Evolutionary conservation across 192 early-diverging fungal genomes (phyloP), one percentile per base, ranked within the genome.

Genomic region (Piromyces finnis): DNA sequence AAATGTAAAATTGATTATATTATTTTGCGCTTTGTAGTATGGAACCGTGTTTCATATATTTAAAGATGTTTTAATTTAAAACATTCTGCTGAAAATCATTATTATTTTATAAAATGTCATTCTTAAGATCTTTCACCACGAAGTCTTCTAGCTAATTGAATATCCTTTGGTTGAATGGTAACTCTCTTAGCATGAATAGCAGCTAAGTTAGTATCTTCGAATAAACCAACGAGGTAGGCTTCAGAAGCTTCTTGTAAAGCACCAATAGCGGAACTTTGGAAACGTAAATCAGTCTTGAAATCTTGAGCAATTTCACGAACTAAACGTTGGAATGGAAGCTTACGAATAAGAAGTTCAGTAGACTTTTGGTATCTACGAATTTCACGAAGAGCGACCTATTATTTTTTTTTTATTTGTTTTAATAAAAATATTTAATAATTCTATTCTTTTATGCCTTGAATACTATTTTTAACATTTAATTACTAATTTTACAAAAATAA

Each of bases 111-210:
- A 32, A 6, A 32, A 32, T 32, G 9, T 32, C 30, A 15, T 51
- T 14, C 41, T 51, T 51, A 51, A 51, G 41, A 51, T 51, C 41
- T 51, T 51, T 51, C 41, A 22, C 41, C 41, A 51, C 41, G 41
- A 51, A 51, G 41, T 51, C 41, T 51, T 51, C 41, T 51, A 51
- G 41, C 41, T 51, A 51, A 51, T 88, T 99, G 97, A 85, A 99
- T 94, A 86, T 99, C 97, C 92, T 97, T 97, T 86, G 96, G 97
- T 87, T 98, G 96, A 90, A 99, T 99, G 86, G 97, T 99, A 85
- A 99, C 97, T 88, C 97, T 94, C 92, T 97, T 97, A 87, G 95
- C 97, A 77, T 80, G 83, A 87, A 37, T 80, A 29, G 96, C 97
- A 77, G 97, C 96, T 87, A 99, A 90, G 88, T 99, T 99, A 87